These are phyloP conservation scores for Phytomonas serpens DNA, from an alignment of 208 protist species.

Conservation along the genomic window DNA sequence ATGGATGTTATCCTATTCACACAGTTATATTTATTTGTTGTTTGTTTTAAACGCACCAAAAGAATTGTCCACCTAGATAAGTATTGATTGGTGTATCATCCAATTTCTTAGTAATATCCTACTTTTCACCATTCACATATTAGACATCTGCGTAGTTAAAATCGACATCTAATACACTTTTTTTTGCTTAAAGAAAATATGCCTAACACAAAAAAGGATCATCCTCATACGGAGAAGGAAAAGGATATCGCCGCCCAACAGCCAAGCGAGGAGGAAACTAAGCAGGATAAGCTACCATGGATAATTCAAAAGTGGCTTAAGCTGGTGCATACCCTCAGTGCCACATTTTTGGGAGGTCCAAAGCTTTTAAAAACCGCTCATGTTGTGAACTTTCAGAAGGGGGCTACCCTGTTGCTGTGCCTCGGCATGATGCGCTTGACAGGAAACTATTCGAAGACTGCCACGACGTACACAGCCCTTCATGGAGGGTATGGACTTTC, in stretches of 20 bases:
- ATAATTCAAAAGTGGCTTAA: conserved; percentile 40
- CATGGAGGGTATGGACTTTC: conserved; percentile 85
- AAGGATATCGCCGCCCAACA: conserved; percentile 1
- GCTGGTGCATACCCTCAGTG: conserved; percentile 30
- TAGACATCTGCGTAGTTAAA: not conserved
- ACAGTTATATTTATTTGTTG: conserved; percentile 1
- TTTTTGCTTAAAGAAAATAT: not conserved
- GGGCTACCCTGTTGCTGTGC: conserved; percentile 55
- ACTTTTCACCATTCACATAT: not conserved
- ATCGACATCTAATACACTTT: not conserved
- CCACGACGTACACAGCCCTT: conserved; percentile 70
- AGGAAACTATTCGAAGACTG: conserved; percentile 72
- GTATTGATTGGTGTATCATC: not conserved
- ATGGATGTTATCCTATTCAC: not conserved
- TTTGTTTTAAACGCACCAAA: not conserved
- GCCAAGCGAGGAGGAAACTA: not conserved
- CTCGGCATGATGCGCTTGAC: conserved; percentile 56
- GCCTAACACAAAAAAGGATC: not conserved
- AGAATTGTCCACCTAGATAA: not conserved
- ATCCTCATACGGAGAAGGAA: not conserved
- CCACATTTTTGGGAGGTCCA: conserved; percentile 48
- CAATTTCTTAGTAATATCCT: not conserved
- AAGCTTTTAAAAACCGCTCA: conserved; percentile 51
- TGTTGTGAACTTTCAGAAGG: conserved; percentile 83
- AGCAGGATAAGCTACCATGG: conserved; percentile 4